These are phyloP conservation scores for Calocybe gambosa DNA, from an alignment of 1,284 basidiomycete species.

Conservation along the genomic window DNA sequence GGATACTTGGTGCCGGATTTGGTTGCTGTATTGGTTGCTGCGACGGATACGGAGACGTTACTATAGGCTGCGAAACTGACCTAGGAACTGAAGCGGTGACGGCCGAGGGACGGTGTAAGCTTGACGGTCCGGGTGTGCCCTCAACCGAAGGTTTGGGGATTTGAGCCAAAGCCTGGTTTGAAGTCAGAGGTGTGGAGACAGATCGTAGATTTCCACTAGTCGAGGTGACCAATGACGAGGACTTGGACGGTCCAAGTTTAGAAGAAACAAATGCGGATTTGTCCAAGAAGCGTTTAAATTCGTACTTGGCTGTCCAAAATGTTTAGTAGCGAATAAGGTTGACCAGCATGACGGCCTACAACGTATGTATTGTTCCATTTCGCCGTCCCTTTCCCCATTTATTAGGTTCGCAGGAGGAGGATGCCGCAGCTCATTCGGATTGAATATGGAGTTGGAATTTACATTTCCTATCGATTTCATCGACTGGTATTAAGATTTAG, in stretches of 20 bases:
- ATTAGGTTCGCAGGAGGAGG: conserved; percentile 77
- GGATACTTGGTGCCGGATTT: conserved; percentile 12
- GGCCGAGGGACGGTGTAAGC: conserved; percentile 13
- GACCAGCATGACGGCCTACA: conserved; percentile 35
- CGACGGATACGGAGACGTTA: conserved; percentile 12
- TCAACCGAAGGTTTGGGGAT: conserved; percentile 9
- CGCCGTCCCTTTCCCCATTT: conserved; percentile 75
- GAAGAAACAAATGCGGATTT: conserved; percentile 37
- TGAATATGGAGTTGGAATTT: conserved; percentile 69
- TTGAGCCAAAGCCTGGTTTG: conserved; percentile 5
- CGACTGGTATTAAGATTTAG: conserved; percentile 28
- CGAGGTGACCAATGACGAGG: conserved; percentile 26
- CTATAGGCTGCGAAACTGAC: conserved; percentile 27
- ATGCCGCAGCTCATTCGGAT: conserved; percentile 69
- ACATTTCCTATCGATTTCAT: conserved; percentile 76
- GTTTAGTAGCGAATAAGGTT: conserved; percentile 4
- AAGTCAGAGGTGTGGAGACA: conserved; percentile 19
- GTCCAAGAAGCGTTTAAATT: conserved; percentile 60
- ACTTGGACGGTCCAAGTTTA: conserved; percentile 43
- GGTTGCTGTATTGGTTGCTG: conserved; percentile 17
- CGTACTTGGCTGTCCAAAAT: conserved; percentile 56
- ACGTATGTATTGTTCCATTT: conserved; percentile 80
- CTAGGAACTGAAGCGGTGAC: conserved; percentile 11
- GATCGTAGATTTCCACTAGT: conserved; percentile 18
- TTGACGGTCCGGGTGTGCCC: conserved; percentile 2